These are phyloP conservation scores for Pythium dissimile DNA, from an alignment of 352 stramenopile species.

Conservation along the genomic window DNA sequence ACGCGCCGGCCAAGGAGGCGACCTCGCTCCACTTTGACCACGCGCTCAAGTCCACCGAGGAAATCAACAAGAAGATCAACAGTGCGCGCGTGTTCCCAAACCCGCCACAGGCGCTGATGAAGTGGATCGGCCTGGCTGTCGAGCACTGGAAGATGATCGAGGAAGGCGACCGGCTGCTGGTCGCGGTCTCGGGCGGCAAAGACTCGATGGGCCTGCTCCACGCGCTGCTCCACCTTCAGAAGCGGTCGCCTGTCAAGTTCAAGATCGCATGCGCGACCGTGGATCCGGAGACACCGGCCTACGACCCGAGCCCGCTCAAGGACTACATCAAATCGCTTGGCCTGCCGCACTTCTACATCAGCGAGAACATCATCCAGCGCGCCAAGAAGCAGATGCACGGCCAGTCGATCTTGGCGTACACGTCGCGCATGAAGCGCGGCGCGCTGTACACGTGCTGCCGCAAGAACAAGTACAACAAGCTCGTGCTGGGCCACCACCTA, in stretches of 20 bases:
- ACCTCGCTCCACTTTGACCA: constrained; percentile 8
- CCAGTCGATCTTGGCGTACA: constrained; percentile 90
- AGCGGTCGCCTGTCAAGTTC: constrained; percentile 89
- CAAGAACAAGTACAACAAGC: constrained; percentile 30
- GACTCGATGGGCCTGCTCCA: constrained; percentile 95
- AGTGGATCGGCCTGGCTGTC: constrained; percentile 67
- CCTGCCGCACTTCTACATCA: constrained; percentile 91
- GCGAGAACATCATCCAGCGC: constrained; percentile 78
- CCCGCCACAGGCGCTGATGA: constrained; percentile 41
- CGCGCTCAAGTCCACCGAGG: constrained; percentile 23
- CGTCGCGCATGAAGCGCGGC: constrained; percentile 93
- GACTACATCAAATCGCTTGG: constrained; percentile 91
- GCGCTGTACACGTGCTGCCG: constrained; percentile 27
- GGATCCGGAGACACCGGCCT: constrained; percentile 92
- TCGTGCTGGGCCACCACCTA: constrained; percentile 87
- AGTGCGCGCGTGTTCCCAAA: constrained; percentile 32
- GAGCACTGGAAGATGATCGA: constrained; percentile 92
- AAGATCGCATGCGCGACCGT: constrained; percentile 91
- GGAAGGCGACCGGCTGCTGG: constrained; percentile 91
- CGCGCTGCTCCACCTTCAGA: constrained; percentile 89
- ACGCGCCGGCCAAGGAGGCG: constrained; percentile 5
- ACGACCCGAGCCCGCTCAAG: constrained; percentile 93
- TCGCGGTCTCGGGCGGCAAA: constrained; percentile 94
- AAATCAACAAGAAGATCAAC: constrained; percentile 29
- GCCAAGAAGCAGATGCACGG: constrained; percentile 66